phyloP scores from a whole-genome alignment of 768 basidiomycete species.

The Megacollybia marginata region DNA sequence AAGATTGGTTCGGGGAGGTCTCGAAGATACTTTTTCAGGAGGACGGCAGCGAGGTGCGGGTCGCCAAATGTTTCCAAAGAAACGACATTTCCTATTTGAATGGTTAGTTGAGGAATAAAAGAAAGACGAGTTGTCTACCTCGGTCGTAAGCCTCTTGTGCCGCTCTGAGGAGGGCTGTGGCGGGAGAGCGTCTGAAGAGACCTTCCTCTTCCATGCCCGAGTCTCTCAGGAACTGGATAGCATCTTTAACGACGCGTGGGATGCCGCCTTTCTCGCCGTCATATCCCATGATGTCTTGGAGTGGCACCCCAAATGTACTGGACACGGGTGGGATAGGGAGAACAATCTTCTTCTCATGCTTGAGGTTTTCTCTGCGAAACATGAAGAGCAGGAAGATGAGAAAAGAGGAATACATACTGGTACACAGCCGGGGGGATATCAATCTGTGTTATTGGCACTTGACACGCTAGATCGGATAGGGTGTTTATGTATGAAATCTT shows the following conservation, averaged over 20 bases:
- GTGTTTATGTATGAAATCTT: conserved; percentile 75
- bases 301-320: conserved; percentile 69
- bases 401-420: conserved; percentile 42
- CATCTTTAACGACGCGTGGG: conserved; percentile 75
- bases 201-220: conserved; percentile 71
- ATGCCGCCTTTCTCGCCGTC: conserved; percentile 77
- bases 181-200: conserved; percentile 77
- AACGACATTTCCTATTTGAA: conserved; percentile 58
- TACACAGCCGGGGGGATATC: conserved; percentile 81
- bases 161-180: conserved; percentile 58
- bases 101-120: conserved; percentile 1
- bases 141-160: conserved; percentile 82
- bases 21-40: conserved; percentile 80
- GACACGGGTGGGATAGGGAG: conserved; percentile 58
- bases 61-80: conserved; percentile 71
- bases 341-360: conserved; percentile 60
- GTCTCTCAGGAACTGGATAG: conserved; percentile 62
- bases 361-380: conserved; percentile 62
- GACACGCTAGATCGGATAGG: conserved; percentile 66
- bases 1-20: conserved; percentile 79
- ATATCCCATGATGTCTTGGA: conserved; percentile 80
- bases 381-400: not conserved
- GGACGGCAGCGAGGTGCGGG: conserved; percentile 74
- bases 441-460: conserved; percentile 82
- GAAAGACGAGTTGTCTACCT: conserved; percentile 31